Evolutionary conservation across 345 rosid species (phyloP).

Genomic region (Punica granatum): DNA sequence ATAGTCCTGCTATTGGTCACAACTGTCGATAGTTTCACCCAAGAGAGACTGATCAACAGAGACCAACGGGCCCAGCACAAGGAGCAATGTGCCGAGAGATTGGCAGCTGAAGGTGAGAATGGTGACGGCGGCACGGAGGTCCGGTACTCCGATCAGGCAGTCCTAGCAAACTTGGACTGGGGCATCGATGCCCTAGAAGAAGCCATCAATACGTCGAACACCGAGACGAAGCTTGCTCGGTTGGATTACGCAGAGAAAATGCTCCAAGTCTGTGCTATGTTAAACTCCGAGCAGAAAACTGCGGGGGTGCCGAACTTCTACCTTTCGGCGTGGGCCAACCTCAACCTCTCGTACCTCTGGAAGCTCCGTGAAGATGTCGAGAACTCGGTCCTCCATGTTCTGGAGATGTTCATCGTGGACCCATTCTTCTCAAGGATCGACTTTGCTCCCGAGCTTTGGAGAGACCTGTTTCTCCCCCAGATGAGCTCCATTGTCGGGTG

Average conservation of each 20-base stretch:
- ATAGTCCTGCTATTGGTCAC: slow-evolving; percentile 25
- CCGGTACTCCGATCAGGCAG: slow-evolving; percentile 61
- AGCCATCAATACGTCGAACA: slow-evolving; percentile 49
- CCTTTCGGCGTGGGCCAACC: slow-evolving; percentile 69
- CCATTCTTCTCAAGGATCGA: slow-evolving; percentile 64
- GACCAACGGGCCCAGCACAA: slow-evolving; percentile 45
- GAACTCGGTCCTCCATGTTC: slow-evolving; percentile 34
- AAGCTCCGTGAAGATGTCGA: slow-evolving; percentile 28
- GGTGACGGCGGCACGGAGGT: slow-evolving; percentile 28
- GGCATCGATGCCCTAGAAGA: slow-evolving; percentile 71
- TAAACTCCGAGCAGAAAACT: slow-evolving; percentile 40
- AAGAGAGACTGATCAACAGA: slow-evolving; percentile 33
- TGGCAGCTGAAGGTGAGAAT: slow-evolving; percentile 50
- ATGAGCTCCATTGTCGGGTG: slow-evolving; percentile 61
- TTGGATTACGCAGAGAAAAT: slow-evolving; percentile 59
- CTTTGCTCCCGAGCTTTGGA: slow-evolving; percentile 64
- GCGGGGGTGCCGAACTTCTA: slow-evolving; percentile 68
- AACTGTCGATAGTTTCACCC: slow-evolving; percentile 36
- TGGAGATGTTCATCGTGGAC: slow-evolving; percentile 57
- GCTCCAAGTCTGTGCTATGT: slow-evolving; percentile 61
- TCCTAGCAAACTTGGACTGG: slow-evolving; percentile 56
- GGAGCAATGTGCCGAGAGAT: slow-evolving; percentile 62
- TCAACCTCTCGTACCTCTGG: slow-evolving; percentile 56
- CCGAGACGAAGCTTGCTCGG: slow-evolving; percentile 51
- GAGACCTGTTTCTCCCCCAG: slow-evolving; percentile 50